Conservation (phyloP, 1,284 basidiomycete species). For the Malassezia furfur region DNA sequence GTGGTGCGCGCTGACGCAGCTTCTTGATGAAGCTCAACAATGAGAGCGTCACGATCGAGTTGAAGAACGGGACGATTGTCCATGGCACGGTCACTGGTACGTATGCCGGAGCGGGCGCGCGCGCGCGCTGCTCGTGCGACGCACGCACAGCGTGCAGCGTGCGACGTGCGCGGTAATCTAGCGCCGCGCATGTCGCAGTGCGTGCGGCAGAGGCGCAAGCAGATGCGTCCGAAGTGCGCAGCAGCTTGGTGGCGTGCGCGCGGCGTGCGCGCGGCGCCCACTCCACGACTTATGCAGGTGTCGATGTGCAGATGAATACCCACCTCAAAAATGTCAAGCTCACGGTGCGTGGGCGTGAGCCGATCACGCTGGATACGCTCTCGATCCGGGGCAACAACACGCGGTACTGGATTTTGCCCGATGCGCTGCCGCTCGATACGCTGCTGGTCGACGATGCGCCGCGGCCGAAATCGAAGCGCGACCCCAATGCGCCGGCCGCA, state of each 20-base stretch:
- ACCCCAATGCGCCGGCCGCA: slow-evolving; percentile 16
- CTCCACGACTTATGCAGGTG: slow-evolving; percentile 21
- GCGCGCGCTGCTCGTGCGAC: not conserved
- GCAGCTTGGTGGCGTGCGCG: too few relatives aligned
- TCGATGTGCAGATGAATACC: slow-evolving; percentile 68
- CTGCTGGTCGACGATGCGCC: slow-evolving; percentile 94
- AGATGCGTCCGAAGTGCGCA: not conserved
- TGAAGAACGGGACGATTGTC: slow-evolving; percentile 92
- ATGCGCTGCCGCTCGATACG: slow-evolving; percentile 89
- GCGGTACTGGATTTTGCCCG: slow-evolving; percentile 85
- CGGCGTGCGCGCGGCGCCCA: too few relatives aligned
- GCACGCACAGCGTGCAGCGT: too few relatives aligned
- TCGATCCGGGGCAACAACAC: slow-evolving; percentile 52
- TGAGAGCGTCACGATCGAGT: slow-evolving; percentile 94
- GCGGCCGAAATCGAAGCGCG: slow-evolving; percentile 64
- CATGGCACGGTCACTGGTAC: slow-evolving; percentile 93
- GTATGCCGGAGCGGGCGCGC: slow-evolving; percentile 28
- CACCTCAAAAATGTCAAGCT: slow-evolving; percentile 95
- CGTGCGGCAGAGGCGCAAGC: too few relatives aligned
- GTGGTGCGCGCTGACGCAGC: slow-evolving; percentile 51
- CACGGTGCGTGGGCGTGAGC: slow-evolving; percentile 74
- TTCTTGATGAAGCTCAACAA: slow-evolving; percentile 99
- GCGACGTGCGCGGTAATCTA: too few relatives aligned
- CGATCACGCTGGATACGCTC: slow-evolving; percentile 55
- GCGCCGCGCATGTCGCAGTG: too few relatives aligned